Base-by-base conservation (phyloP, 345 rosid genomes). In the Citrus mangshanensis region DNA sequence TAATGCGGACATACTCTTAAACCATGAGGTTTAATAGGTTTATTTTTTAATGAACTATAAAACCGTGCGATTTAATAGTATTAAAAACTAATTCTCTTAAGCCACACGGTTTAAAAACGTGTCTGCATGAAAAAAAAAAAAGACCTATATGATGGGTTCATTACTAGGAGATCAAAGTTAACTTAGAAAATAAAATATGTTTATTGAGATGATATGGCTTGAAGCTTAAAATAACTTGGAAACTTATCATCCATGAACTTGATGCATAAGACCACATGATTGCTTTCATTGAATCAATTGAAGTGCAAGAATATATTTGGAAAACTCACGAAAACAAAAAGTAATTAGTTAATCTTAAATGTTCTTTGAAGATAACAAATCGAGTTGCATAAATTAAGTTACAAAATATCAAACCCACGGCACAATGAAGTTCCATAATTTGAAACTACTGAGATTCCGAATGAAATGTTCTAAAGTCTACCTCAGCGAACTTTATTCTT, bases 401-500 rank as follows among this genome's bases (percentile, higher is more conserved):
- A 68, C 65, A 58, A 25, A 18, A 60, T 10, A 58, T 37, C 58
- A 58, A 58, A 40, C 24, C 32, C 46, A 30, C 4, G 1, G 61
- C 66, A 68, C 22, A 35, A 56, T 8, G n/a, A 65, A 22, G 37
- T 37, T 18, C 30, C 40, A 30, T 30, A 69, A 37, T 68, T 67
- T 38, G 42, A 68, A 35, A 68, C 30, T 34, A 24, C 54, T 27
- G 25, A 5, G 51, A 59, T 65, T 64, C 63, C 13, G 21, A 9
- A 63, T 49, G 42, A 55, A 54, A 76, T 54, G 7, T 1, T 35
- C 65, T 58, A 28, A 55, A 76, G 25, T 63, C 82, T 63, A 75
- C 70, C 75, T 89, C 85, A 86, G 38, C 81, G 84, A 77, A 68
- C 77, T 77, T 92, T 93, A 54, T 74, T 79, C 87, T 87, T 89